A percentile compares a stretch with the other conserved stretches of the same genome.
phyloP scores from a whole-genome alignment of 495 filamentous ascomycete genomes.

The Penicillium cosmopolitanum region DNA sequence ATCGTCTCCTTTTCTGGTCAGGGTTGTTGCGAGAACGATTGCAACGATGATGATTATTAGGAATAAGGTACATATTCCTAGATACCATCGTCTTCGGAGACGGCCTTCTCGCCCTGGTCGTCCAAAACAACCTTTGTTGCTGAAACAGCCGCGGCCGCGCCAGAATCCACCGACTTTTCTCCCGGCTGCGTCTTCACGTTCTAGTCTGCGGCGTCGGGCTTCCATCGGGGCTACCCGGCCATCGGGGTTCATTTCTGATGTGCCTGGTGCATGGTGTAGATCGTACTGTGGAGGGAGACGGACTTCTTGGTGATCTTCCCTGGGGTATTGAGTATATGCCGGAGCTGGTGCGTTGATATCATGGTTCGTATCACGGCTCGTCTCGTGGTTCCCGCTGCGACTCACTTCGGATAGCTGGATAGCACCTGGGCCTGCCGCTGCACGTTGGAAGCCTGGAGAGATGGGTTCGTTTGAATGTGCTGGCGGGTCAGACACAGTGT shows the following conservation, averaged over 20 bases:
- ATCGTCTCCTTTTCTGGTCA: conserved; percentile 53
- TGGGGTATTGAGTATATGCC: conserved; percentile 32
- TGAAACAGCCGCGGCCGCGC: conserved; percentile 62
- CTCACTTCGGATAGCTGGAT: conserved; percentile 51
- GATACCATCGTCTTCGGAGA: conserved; percentile 64
- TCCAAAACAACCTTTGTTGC: conserved; percentile 63
- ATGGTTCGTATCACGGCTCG: background rate
- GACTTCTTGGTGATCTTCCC: conserved; percentile 14
- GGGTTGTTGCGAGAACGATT: conserved; percentile 60
- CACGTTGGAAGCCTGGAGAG: conserved; percentile 45
- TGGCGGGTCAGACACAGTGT: background rate
- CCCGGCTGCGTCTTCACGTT: conserved; percentile 63
- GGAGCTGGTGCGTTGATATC: conserved; percentile 35
- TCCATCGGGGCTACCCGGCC: conserved; percentile 50
- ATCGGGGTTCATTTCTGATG: conserved; percentile 30
- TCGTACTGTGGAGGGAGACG: conserved; percentile 34
- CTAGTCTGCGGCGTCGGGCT: conserved; percentile 57
- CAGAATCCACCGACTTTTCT: conserved; percentile 60
- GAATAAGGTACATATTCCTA: conserved; percentile 55
- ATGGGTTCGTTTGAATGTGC: conserved; percentile 35
- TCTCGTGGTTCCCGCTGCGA: background rate
- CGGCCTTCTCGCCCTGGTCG: conserved; percentile 64
- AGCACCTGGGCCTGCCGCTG: conserved; percentile 43
- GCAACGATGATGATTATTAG: conserved; percentile 62
- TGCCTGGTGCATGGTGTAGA: conserved; percentile 24